Evolutionary conservation across 75 land plant species (phyloP), one percentile per base, ranked within the genome.

Genomic region (Ceratopteris richardii): DNA sequence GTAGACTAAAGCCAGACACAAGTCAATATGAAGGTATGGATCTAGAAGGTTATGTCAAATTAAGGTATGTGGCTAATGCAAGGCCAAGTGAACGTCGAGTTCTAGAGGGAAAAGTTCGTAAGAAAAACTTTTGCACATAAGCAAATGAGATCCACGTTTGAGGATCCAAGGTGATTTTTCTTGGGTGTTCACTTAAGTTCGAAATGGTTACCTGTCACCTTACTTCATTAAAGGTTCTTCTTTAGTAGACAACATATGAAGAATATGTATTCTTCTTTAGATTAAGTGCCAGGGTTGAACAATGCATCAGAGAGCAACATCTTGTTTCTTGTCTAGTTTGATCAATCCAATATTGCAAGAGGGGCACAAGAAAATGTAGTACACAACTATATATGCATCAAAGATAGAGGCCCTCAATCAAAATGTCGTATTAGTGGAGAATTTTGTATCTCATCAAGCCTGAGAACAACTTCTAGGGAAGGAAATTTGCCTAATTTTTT

Each of bases 171-270:
- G 44, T 93, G 48, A 73, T 93, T 60, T 63, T 93, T 54, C 58
- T 93, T 51, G 95, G 87, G 30, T 93, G 95, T 31, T 75, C 93
- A 29, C 77, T 93, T 41, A 90, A 88, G 73, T 93, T 71, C n/a
- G n/a, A n/a, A n/a, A n/a, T n/a, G 53, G 68, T 71, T 58, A 57
- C 85, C 16, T 82, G 82, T 60, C 80, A 82, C 68, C 54, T 93
- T 24, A 80, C 98, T 10, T 88, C 98, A 44, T 62, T 93, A 23
- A 66, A 81, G 43, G 75, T 82, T 28, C 60, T 85, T 56, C 82
- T 85, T 0, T 77, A 86, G 55, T 77, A 90, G n/a, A n/a, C n/a
- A n/a, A n/a, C n/a, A n/a, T n/a, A n/a, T n/a, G n/a, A n/a, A n/a
- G n/a, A n/a, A n/a, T n/a, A n/a, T n/a, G n/a, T n/a, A n/a, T n/a